A percentile compares a stretch with the other conserved stretches of the same genome.
These are phyloP conservation scores for Antitrichia curtipendula DNA, from an alignment of 225 moss, liverwort and hornwort genomes.

Conservation along the genomic window DNA sequence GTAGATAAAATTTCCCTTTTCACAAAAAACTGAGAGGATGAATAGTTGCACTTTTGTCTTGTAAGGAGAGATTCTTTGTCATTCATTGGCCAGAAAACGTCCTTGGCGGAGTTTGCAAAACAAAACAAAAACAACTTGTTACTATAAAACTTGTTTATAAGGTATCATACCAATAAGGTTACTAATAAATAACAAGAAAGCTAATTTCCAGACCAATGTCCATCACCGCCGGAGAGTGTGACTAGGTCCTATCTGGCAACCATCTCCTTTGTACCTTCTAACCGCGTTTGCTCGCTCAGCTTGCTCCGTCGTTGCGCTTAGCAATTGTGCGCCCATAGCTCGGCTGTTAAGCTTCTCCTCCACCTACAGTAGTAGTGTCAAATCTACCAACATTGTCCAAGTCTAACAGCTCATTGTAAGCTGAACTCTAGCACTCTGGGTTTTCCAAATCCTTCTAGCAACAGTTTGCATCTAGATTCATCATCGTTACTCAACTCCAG, in stretches of 20 bases:
- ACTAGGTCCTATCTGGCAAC: background rate
- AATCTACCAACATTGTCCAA: background rate
- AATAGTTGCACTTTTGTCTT: too few species aligned
- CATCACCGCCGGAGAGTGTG: background rate
- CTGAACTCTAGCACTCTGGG: background rate
- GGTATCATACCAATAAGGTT: background rate
- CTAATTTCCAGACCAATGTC: background rate
- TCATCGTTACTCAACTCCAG: background rate
- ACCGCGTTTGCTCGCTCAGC: background rate
- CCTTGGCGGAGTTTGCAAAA: too few species aligned
- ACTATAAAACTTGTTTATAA: too few species aligned
- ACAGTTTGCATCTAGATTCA: background rate
- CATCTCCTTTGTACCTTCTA: background rate
- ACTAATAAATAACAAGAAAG: background rate
- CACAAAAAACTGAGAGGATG: too few species aligned
- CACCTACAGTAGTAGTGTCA: background rate
- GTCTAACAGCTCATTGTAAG: background rate
- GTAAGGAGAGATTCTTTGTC: too few species aligned
- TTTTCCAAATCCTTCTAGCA: background rate
- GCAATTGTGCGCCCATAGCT: background rate
- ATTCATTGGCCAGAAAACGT: too few species aligned
- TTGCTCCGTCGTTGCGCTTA: background rate
- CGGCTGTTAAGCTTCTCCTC: background rate
- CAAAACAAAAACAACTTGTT: too few species aligned
- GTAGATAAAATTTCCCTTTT: too few species aligned